These are phyloP conservation scores for Aspergillus niger DNA, from an alignment of 2,329 filamentous ascomycete genomes.

Conservation along the genomic window DNA sequence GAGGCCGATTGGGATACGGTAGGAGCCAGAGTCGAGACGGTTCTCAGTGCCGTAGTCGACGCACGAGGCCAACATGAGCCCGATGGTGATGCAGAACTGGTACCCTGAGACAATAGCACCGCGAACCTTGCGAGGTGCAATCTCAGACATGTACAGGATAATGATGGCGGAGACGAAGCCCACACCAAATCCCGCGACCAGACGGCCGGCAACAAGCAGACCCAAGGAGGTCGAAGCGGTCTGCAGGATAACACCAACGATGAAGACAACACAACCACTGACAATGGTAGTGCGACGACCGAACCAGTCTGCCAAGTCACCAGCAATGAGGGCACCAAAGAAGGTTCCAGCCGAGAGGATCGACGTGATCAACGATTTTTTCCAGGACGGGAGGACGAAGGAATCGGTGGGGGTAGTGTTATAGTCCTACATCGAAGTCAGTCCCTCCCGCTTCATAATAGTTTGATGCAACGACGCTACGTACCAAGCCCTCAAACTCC, in stretches of 20 bases:
- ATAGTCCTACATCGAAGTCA: constrained; percentile 22
- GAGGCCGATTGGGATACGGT: constrained; percentile 77
- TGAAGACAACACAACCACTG: constrained; percentile 70
- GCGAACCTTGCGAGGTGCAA: constrained; percentile 71
- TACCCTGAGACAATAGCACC: constrained; percentile 79
- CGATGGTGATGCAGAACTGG: constrained; percentile 81
- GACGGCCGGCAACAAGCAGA: constrained; percentile 70
- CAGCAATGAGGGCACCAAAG: constrained; percentile 74
- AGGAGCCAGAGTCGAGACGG: constrained; percentile 64
- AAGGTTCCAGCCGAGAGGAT: constrained; percentile 79
- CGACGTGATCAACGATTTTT: constrained; percentile 68
- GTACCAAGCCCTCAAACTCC: constrained; percentile 37
- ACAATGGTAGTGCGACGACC: constrained; percentile 68
- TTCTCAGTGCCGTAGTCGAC: constrained; percentile 72
- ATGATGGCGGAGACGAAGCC: constrained; percentile 79
- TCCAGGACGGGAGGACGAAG: constrained; percentile 50
- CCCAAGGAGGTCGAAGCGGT: constrained; percentile 58
- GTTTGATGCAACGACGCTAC: constrained; percentile 13
- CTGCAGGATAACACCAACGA: constrained; percentile 68
- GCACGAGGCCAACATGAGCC: constrained; percentile 72
- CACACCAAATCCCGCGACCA: constrained; percentile 75
- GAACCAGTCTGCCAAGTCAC: constrained; percentile 73
- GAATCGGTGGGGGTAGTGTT: constrained; percentile 34
- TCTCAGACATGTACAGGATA: constrained; percentile 86
- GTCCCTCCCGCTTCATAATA: not conserved